phyloP scores from a whole-genome alignment of 1,284 basidiomycete species.

The Porphyrellus sp. region DNA sequence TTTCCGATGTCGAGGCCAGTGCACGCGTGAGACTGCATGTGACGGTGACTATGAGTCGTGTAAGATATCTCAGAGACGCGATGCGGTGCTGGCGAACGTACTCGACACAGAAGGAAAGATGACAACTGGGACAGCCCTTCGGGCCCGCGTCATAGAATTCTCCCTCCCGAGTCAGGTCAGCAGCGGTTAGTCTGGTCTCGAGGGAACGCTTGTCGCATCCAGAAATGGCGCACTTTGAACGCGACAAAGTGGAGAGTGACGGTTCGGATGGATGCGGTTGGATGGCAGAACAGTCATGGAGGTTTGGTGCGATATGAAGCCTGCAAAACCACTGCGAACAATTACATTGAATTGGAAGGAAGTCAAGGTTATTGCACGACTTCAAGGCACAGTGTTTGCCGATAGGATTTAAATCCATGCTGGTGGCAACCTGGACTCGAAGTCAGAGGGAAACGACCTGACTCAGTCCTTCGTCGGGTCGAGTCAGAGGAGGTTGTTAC shows the following conservation, averaged over 20 bases:
- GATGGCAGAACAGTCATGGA: conserved; percentile 49
- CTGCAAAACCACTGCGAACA: conserved; percentile 48
- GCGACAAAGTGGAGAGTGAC: conserved; percentile 23
- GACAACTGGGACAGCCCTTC: conserved; percentile 51
- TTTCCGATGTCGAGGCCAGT: conserved; percentile 18
- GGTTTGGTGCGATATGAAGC: conserved; percentile 51
- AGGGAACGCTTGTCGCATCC: conserved; percentile 57
- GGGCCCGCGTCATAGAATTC: conserved; percentile 8
- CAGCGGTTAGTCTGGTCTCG: conserved; percentile 36
- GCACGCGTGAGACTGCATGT: conserved; percentile 56
- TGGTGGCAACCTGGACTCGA: no score
- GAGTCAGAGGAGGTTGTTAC: not conserved
- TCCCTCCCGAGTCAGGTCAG: conserved; percentile 28
- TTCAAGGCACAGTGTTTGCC: conserved; percentile 46
- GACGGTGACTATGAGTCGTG: conserved; percentile 50
- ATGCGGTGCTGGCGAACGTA: conserved; percentile 33
- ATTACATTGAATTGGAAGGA: conserved; percentile 49
- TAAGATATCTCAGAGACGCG: conserved; percentile 12
- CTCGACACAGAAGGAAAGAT: conserved; percentile 59
- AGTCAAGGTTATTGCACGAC: conserved; percentile 48
- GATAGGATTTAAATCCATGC: conserved; percentile 39
- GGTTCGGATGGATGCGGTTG: conserved; percentile 3
- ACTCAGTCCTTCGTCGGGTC: not conserved
- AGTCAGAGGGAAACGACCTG: not conserved
- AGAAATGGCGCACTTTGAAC: conserved; percentile 48